Evolutionary conservation across 371 early-diverging fungal species (phyloP), one percentile per base, ranked within the genome.

Genomic region (Mortierella sp.): DNA sequence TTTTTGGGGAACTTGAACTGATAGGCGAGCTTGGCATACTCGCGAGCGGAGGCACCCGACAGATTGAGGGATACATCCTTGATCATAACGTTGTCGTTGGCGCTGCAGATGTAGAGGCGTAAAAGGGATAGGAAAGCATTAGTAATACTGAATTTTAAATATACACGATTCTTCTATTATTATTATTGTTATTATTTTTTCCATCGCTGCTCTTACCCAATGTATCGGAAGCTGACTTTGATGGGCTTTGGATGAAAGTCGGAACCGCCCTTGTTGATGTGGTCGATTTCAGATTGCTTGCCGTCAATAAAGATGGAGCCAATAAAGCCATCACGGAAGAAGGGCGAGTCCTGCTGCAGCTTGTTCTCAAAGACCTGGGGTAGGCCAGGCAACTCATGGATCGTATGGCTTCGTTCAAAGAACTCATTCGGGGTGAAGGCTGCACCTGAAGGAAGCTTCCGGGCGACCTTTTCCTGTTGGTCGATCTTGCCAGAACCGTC

Each of bases 361-460:
- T 59, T 62, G 60, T 72, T 72, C 26, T 77, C 69, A 56, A 66
- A 88, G 0, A 85, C 86, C 67, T 88, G 87, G 59, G 88, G 88
- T 28, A 88, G 67, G 4, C 72, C 74, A 21, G 88, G 88, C 2
- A 88, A 74, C 50, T 74, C 43, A 58, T 70, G 64, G 15, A 86
- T 58, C 7, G 85, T 84, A 25, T 79, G 81, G 14, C 81, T 57
- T 30, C 87, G 85, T 58, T 76, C 83, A 70, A 85, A 88, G 62
- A 86, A 87, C 50, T 88, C 88, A 62, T 88, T 87, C 46, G 85
- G 85, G 12, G 86, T 87, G 19, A 80, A 53, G 12, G 75, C 63
- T 7, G 74, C 75, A 16, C 83, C 84, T 1, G 62, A 45, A 15
- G 83, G 73, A 6, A 87, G 67, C 16, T 82, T 74, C 60, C 87